Base-by-base conservation (phyloP, 179 eudicot genomes). In the Sideroxylon spinosum region DNA sequence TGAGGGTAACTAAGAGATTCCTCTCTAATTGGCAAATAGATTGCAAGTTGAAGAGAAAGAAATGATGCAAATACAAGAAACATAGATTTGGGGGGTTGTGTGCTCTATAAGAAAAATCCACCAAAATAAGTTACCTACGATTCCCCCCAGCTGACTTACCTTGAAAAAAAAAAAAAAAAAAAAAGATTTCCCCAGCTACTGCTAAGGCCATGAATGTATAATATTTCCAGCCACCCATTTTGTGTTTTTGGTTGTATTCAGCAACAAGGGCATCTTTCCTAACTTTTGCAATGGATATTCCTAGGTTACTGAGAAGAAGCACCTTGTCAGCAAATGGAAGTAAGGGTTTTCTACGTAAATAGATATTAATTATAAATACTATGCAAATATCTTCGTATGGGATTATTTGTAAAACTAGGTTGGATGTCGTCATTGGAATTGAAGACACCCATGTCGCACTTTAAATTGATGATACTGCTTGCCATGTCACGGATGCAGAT, bases 261-360 rank as follows among this genome's bases (percentile, higher is more conserved):
- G 98, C 88, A 70, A 95, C 87, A 71, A 95, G 92, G 55, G 98
- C 98, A 74, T 95, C 98, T 75, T 90, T 93, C 28, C 91, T 91
- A 46, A 95, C 98, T 83, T 95, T 98, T 14, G 98, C 83, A 73
- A 93, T 76, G 67, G 98, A 92, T 70, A 95, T 98, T 46, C 98
- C 98, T 17, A 95, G 87, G 78, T 93, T 95, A 73, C 90, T 84
- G 48, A 95, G 85, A 61, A 95, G 97, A 66, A 89, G 88, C 78
- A 88, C 86, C 85, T 89, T 87, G 17, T 93, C 84, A 7, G 89
- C 88, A 74, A 83, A 60, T 48, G 98, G n/a, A n/a, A n/a, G n/a
- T n/a, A n/a, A n/a, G n/a, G n/a, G n/a, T n/a, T n/a, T n/a, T n/a
- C n/a, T n/a, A n/a, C n/a, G n/a, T n/a, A n/a, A n/a, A n/a, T n/a